Evolutionary conservation across 2,329 filamentous ascomycete species (phyloP).

Genomic region (Dothistroma pini): DNA sequence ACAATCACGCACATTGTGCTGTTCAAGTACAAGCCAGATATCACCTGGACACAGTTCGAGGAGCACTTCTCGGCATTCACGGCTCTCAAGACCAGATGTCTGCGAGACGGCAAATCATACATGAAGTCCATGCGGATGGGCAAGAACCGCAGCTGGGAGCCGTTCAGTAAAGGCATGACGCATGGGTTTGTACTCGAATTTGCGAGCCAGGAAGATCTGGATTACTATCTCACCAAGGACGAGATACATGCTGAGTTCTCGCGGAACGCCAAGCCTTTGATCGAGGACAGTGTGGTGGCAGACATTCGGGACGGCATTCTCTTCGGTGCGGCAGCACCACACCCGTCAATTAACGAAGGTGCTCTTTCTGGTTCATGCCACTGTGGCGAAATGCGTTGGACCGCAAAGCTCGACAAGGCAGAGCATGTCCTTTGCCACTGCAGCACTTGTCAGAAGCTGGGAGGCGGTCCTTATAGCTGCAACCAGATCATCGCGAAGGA

Average conservation of each 20-base stretch:
- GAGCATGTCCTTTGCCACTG: slow-evolving; percentile 39
- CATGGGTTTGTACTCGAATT: slow-evolving; percentile 38
- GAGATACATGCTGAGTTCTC: slow-evolving; percentile 34
- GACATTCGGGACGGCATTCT: slow-evolving; percentile 36
- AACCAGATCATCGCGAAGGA: slow-evolving; percentile 36
- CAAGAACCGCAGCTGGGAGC: slow-evolving; percentile 36
- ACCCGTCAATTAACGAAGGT: slow-evolving; percentile 18
- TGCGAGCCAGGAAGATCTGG: slow-evolving; percentile 33
- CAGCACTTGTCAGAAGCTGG: slow-evolving; percentile 36
- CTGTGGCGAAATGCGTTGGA: slow-evolving; percentile 32
- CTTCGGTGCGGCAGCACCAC: slow-evolving; percentile 28
- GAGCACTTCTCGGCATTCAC: slow-evolving; percentile 33
- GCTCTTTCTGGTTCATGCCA: slow-evolving; percentile 33
- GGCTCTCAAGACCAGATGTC: slow-evolving; percentile 27
- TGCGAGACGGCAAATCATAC: slow-evolving; percentile 32
- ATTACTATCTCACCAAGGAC: slow-evolving; percentile 35
- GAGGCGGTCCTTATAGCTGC: slow-evolving; percentile 36
- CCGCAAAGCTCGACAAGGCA: slow-evolving; percentile 23
- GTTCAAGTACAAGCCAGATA: slow-evolving; percentile 35
- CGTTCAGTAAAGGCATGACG: slow-evolving; percentile 34
- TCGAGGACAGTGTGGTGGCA: slow-evolving; percentile 35
- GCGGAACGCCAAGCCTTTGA: slow-evolving; percentile 28
- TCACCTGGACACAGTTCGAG: slow-evolving; percentile 34
- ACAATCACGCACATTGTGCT: slow-evolving; percentile 36
- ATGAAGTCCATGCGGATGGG: slow-evolving; percentile 35